These are phyloP conservation scores for Amaranthus hypochondriacus DNA, from an alignment of 148 eudicot genomes.

Conservation along the genomic window DNA sequence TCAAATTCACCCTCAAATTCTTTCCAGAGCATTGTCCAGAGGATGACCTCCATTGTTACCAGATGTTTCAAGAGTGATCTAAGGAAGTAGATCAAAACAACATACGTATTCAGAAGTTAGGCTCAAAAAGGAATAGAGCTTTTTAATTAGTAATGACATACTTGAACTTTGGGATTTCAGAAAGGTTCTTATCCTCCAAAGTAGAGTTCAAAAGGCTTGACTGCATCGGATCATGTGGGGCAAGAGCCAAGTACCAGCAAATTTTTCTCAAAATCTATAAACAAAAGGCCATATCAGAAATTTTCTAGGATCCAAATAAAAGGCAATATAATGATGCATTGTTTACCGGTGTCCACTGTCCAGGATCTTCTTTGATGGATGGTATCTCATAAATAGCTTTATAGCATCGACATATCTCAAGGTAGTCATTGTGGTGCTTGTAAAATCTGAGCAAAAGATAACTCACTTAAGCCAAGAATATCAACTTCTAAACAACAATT, in stretches of 20 bases:
- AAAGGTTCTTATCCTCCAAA: constrained; percentile 83
- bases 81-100: constrained; percentile 6
- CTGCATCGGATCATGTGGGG: constrained; percentile 94
- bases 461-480: neutral
- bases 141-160: constrained; percentile 18
- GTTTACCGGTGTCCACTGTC: constrained; percentile 68
- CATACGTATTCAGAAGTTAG: neutral
- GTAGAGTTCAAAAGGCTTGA: constrained; percentile 86
- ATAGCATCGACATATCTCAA: constrained; percentile 81
- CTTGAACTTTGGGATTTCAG: constrained; percentile 77
- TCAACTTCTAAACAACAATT: neutral
- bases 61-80: constrained; percentile 81
- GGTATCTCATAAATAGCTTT: constrained; percentile 84
- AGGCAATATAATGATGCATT: neutral
- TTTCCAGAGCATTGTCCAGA: constrained; percentile 86
- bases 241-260: constrained; percentile 81
- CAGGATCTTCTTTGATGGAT: constrained; percentile 61
- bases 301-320: neutral
- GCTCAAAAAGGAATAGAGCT: neutral
- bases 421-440: constrained; percentile 69
- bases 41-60: constrained; percentile 89
- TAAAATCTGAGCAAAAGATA: constrained; percentile 41
- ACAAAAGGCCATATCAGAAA: neutral
- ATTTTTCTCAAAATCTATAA: constrained; percentile 77
- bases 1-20: constrained; percentile 77